Percentiles rank a stretch among this genome's conserved stretches.
Evolutionary conservation across 129 eudicot species (phyloP).

Genomic region (Flaveria trinervia): DNA sequence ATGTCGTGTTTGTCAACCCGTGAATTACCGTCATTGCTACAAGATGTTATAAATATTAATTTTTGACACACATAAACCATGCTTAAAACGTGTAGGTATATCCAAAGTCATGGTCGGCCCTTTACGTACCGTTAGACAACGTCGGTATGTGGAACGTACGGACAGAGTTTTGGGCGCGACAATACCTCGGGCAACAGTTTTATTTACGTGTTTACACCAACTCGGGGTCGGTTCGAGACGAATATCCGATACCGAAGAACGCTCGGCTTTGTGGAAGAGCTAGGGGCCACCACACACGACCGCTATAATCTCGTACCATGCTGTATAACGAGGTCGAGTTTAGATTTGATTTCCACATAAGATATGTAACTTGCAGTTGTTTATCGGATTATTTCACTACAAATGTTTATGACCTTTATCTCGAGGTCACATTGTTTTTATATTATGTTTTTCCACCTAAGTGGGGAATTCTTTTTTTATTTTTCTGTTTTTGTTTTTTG

Average conservation of each 20-base stretch:
- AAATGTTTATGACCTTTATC: conserved; percentile 61
- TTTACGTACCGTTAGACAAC: conserved; percentile 75
- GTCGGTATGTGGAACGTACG: conserved; percentile 97
- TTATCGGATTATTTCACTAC: conserved; percentile 21
- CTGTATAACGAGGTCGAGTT: conserved; percentile 6
- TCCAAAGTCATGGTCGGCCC: conserved; percentile 84
- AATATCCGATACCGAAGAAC: conserved; percentile 83
- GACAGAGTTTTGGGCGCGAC: conserved; percentile 91
- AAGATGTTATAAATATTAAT: too few relatives aligned
- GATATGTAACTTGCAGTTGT: conserved; percentile 33
- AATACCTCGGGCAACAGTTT: conserved; percentile 82
- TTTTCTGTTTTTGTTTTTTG: not conserved
- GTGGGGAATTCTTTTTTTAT: conserved; percentile 9
- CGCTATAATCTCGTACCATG: conserved; percentile 43
- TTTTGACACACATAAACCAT: conserved; percentile 41
- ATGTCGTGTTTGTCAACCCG: too few relatives aligned
- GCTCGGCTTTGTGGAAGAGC: conserved; percentile 91
- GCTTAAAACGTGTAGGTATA: conserved; percentile 54
- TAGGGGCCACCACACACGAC: conserved; percentile 68
- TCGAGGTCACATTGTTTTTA: conserved; percentile 71
- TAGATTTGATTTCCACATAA: not conserved
- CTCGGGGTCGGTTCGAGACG: conserved; percentile 79
- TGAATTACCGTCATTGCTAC: too few relatives aligned
- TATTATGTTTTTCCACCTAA: conserved; percentile 24
- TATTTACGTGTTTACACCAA: conserved; percentile 77